These are phyloP conservation scores for Colletotrichum coccodes DNA, from an alignment of 2,329 filamentous ascomycete species.

Conservation along the genomic window DNA sequence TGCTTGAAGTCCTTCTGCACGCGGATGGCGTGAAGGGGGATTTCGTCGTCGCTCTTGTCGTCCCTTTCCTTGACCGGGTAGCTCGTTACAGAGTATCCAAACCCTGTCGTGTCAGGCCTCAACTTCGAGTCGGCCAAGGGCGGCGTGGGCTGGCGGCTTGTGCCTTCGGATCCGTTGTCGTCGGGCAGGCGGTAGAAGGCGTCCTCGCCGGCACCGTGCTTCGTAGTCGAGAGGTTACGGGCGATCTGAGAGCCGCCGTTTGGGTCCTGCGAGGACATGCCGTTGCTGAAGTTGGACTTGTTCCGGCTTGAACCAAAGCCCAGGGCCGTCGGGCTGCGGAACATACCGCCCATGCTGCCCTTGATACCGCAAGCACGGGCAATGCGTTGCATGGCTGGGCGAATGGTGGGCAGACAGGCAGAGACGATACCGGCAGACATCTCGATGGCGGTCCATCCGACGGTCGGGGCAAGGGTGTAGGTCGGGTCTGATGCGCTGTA, in stretches of 20 bases:
- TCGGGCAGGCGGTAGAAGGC: constrained; percentile 47
- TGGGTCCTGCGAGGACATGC: constrained; percentile 26
- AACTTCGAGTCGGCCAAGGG: constrained; percentile 37
- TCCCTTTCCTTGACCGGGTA: constrained; percentile 40
- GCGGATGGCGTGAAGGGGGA: constrained; percentile 50
- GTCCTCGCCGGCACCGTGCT: constrained; percentile 28
- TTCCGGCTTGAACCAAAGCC: constrained; percentile 38
- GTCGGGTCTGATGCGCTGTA: constrained; percentile 51
- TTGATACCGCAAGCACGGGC: constrained; percentile 54
- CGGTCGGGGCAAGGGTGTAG: constrained; percentile 57
- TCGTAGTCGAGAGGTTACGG: constrained; percentile 13
- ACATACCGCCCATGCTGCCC: constrained; percentile 43
- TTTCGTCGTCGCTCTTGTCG: constrained; percentile 46
- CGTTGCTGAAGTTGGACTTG: constrained; percentile 33
- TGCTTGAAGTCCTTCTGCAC: constrained; percentile 49
- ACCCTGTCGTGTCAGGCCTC: constrained; percentile 43
- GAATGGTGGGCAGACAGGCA: constrained; percentile 62
- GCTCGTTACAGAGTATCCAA: constrained; percentile 43
- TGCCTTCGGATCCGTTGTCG: constrained; percentile 40
- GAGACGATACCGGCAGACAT: constrained; percentile 62
- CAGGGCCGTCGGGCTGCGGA: constrained; percentile 32
- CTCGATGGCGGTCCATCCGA: constrained; percentile 60
- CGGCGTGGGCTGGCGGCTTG: constrained; percentile 3
- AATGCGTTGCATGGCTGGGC: constrained; percentile 52
- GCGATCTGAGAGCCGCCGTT: constrained; percentile 4